Evolutionary conservation across 176 grass and related monocot species (phyloP).

Genomic region (Triticum monococcum): DNA sequence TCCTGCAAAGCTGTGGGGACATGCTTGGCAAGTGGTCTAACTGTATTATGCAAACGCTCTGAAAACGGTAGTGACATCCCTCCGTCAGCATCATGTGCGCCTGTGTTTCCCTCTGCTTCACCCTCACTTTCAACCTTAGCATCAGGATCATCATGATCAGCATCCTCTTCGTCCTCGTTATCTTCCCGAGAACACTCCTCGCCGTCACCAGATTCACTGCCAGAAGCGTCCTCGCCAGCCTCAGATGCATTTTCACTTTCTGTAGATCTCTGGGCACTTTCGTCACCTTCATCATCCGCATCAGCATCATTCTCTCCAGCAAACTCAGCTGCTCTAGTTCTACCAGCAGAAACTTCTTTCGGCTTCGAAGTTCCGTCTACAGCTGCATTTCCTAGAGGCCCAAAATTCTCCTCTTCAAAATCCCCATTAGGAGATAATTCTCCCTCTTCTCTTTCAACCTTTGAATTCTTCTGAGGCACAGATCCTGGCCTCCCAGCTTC

Average conservation of each 20-base stretch:
- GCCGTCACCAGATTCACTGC: slow-evolving; percentile 70
- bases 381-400: slow-evolving; percentile 29
- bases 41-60: slow-evolving; percentile 27
- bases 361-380: slow-evolving; percentile 15
- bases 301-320: slow-evolving; percentile 62
- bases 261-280: slow-evolving; percentile 53
- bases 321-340: slow-evolving; percentile 24
- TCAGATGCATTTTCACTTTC: slow-evolving; percentile 78
- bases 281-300: slow-evolving; percentile 66
- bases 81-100: slow-evolving; percentile 38
- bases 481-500: slow-evolving; percentile 16
- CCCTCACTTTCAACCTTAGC: slow-evolving; percentile 63
- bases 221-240: slow-evolving; percentile 59
- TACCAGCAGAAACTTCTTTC: slow-evolving; percentile 36
- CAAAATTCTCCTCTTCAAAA: slow-evolving; percentile 54
- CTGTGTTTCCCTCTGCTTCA: slow-evolving; percentile 48
- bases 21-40: slow-evolving; percentile 56
- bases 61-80: slow-evolving; percentile 51
- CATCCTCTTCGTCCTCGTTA: slow-evolving; percentile 58
- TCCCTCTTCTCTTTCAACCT: slow-evolving; percentile 77
- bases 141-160: slow-evolving; percentile 59
- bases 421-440: slow-evolving; percentile 70
- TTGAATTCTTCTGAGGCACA: slow-evolving; percentile 17
- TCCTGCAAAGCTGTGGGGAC: slow-evolving; percentile 38
- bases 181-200: slow-evolving; percentile 59